Evolutionary conservation across 257 asterid genomes (phyloP).

Genomic region (Thymus quinquecostatus): DNA sequence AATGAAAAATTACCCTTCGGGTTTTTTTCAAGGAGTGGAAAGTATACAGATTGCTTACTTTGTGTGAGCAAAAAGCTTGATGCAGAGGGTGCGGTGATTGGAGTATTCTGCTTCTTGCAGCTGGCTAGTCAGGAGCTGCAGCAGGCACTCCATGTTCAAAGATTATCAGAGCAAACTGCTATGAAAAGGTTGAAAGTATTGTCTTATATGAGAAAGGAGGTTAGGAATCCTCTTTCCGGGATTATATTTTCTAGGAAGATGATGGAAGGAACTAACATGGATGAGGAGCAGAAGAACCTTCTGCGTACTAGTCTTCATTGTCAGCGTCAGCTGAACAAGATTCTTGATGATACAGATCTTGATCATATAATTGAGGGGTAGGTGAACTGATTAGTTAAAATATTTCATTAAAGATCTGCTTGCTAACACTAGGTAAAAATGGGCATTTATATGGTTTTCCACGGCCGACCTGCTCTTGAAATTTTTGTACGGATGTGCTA

Average conservation of each 20-base stretch:
- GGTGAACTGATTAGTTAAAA: neutral
- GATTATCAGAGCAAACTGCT: conserved; percentile 77
- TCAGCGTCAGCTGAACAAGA: conserved; percentile 79
- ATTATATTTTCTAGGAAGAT: conserved; percentile 76
- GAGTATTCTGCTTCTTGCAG: conserved; percentile 91
- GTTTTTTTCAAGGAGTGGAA: conserved; percentile 67
- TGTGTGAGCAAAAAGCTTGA: conserved; percentile 82
- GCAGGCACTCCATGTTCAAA: conserved; percentile 87
- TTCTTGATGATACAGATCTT: conserved; percentile 93
- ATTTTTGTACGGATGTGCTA: neutral
- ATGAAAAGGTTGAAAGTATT: conserved; percentile 68
- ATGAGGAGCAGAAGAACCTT: conserved; percentile 71
- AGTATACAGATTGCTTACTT: conserved; percentile 73
- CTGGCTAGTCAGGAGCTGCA: conserved; percentile 94
- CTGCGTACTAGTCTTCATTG: conserved; percentile 69
- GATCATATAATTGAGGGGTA: conserved; percentile 93
- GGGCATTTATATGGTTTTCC: neutral
- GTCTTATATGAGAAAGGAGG: conserved; percentile 82
- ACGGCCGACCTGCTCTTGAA: neutral
- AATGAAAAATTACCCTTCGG: conserved; percentile 73
- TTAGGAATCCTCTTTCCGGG: conserved; percentile 85
- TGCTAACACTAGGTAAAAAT: neutral
- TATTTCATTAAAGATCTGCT: neutral
- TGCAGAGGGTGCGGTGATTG: conserved; percentile 68
- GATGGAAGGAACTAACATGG: conserved; percentile 79